Base-by-base conservation (phyloP, 208 protist species). In the Trypanosomatidae sp. region DNA sequence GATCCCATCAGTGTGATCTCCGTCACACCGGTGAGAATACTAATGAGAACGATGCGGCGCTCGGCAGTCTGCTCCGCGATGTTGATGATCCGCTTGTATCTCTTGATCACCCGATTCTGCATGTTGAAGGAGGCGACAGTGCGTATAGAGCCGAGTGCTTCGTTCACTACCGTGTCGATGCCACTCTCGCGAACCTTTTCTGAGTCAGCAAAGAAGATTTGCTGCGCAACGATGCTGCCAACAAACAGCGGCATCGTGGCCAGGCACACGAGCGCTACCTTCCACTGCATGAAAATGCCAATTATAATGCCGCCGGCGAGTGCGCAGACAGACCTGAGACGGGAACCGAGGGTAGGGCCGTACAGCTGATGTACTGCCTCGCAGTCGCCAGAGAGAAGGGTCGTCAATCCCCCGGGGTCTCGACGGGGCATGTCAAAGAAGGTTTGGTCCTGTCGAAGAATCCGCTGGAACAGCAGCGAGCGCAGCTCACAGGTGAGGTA, bases 381-480 rank as follows among this genome's bases (percentile, higher is more conserved):
- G 74, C 91, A 93, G 73, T 93, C 91, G 41, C 91, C 86, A 28
- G 88, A 88, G 28, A 95, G 87, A 68, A 95, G 80, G 3, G 80
- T 79, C 19, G 84, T 71, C 28, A 95, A 78, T 1, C 80, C 77
- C 19, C 88, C 91, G 7, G 91, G 71, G 55, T 95, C 91, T 47
- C 87, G 84, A 10, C 83, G 76, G n/a, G 85, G 85, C 62, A 85
- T 91, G 74, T 96, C 91, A 59, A 94, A 96, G 81, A 94, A 96
- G 76, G 77, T 92, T 81, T 90, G 86, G 70, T 96, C 91, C 71
- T 96, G 91, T 19, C 88, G 86, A 15, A 95, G 75, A 28, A 95
- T 87, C 47, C 90, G 80, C 30, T 77, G 82, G 68, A 93, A 91
- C 8, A 95, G 85, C 67, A 75, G 62, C 3, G 82, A 81, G 56